phyloP scores from a whole-genome alignment of 306 rosid species.

The Prunus dulcis region DNA sequence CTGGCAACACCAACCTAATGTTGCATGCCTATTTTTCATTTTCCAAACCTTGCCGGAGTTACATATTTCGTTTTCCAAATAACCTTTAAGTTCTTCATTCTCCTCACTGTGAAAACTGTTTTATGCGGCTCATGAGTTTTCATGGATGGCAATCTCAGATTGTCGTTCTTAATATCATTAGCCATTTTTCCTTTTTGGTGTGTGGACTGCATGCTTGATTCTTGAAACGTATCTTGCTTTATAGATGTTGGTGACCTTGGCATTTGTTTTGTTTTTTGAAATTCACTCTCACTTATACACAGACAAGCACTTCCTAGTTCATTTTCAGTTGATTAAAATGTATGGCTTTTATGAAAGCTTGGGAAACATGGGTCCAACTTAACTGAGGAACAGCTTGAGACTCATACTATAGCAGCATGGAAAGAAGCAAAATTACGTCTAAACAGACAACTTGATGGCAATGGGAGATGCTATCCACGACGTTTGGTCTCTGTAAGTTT shows the following conservation, averaged over 20 bases:
- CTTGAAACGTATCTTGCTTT: slow-evolving; percentile 9
- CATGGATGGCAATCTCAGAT: neutral
- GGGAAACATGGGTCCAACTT: slow-evolving; percentile 74
- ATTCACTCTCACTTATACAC: neutral
- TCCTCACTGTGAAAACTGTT: neutral
- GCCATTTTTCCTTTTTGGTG: neutral
- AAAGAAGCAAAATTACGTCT: slow-evolving; percentile 63
- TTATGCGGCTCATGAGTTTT: neutral
- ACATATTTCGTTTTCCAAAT: neutral
- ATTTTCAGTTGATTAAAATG: slow-evolving; percentile 7
- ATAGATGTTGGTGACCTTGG: slow-evolving; percentile 8
- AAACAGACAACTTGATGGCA: slow-evolving; percentile 39
- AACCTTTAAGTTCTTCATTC: neutral
- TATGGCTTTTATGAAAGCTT: slow-evolving; percentile 53
- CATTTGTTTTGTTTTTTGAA: neutral
- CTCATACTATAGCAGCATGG: slow-evolving; percentile 87
- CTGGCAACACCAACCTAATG: neutral
- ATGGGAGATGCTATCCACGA: slow-evolving; percentile 41
- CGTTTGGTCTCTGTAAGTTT: slow-evolving; percentile 65
- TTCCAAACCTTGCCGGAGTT: slow-evolving; percentile 3
- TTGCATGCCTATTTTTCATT: neutral
- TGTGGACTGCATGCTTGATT: neutral
- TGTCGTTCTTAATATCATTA: neutral
- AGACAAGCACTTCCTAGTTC: neutral
- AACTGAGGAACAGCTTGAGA: slow-evolving; percentile 86